Evolutionary conservation across 106 monocot species (phyloP).

Genomic region (Dendrobium catenatum): DNA sequence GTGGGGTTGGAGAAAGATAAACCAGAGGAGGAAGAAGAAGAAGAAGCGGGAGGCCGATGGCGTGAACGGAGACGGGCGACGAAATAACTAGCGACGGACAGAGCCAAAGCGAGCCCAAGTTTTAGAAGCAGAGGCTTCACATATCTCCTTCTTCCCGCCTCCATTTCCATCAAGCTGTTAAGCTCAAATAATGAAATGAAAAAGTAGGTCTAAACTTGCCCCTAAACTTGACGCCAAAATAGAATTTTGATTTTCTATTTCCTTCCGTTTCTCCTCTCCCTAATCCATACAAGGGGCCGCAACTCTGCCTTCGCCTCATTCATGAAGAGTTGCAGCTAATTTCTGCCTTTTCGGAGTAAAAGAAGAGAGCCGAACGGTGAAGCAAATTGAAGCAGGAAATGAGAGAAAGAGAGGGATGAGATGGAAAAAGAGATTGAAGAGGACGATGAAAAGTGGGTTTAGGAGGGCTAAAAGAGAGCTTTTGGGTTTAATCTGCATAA

Average conservation of each 20-base stretch:
- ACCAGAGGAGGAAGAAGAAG: not conserved
- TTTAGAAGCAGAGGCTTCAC: slow-evolving; percentile 31
- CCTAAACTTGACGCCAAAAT: not conserved
- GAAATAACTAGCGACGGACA: slow-evolving; percentile 42
- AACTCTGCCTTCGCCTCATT: too few species aligned
- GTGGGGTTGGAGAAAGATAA: not conserved
- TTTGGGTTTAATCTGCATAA: too few species aligned
- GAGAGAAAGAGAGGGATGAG: too few species aligned
- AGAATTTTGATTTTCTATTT: not conserved
- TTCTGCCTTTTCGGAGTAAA: too few species aligned
- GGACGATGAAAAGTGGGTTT: too few species aligned
- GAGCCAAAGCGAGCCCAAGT: slow-evolving; percentile 34
- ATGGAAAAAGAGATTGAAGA: too few species aligned
- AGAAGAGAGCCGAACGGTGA: too few species aligned
- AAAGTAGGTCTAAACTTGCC: not conserved
- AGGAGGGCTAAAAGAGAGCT: too few species aligned
- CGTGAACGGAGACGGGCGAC: slow-evolving; percentile 23
- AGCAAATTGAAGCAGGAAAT: too few species aligned
- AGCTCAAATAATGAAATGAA: not conserved
- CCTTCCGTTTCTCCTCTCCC: too few species aligned
- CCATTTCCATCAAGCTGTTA: slow-evolving; percentile 4
- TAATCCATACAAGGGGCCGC: too few species aligned
- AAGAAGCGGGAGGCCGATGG: slow-evolving; percentile 3
- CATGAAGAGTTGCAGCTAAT: too few species aligned
- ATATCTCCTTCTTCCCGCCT: slow-evolving; percentile 16